Base-by-base conservation (phyloP, 2,329 filamentous ascomycete genomes). In the Penicillium sp. region DNA sequence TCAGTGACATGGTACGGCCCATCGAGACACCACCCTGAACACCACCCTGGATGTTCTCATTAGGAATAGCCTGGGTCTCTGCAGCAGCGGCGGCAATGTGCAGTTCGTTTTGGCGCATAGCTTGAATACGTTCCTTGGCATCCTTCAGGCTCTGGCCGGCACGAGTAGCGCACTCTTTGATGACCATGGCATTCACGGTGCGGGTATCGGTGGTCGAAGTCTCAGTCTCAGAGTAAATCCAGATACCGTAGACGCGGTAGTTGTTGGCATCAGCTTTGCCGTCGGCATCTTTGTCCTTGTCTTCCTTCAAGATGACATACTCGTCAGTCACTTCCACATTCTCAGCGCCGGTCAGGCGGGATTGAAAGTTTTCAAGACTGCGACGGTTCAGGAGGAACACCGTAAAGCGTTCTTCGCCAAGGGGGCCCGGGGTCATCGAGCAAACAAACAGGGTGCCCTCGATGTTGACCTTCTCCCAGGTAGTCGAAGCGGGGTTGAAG, bases 361-460 rank as follows among this genome's bases (percentile, higher is more conserved):
- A 78, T 41, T 87, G 80, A 53, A 92, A 82, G 67, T 93, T 93
- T 51, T 89, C 83, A 50, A 91, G 76, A 0, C 86, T 86, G 41
- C 86, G 83, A 45, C 90, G 82, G 74, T 91, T 93, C 60, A 93
- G 80, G 7, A 93, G 80, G 66, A 92, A 89, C 16, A 90, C 83
- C 37, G 70, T 73, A 63, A 81, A 82, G 62, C 79, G 70, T 47
- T 80, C 79, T 59, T 75, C 86, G 65, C 66, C 79, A 60, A 75
- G 57, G 33, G 66, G 37, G 48, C 77, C 60, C 76, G 81, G 63
- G 54, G 69, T 63, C 58, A 87, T 76, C 62, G 89, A 83, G 79
- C 90, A 96, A 52, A 98, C 85, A 73, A 98, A 99, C 62, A 98
- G 80, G 13, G 91, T 90, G 39, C 95, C 95, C 75, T 96, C 93